Base-by-base conservation (phyloP, 441 rosid species). In the Breynia disticha region DNA sequence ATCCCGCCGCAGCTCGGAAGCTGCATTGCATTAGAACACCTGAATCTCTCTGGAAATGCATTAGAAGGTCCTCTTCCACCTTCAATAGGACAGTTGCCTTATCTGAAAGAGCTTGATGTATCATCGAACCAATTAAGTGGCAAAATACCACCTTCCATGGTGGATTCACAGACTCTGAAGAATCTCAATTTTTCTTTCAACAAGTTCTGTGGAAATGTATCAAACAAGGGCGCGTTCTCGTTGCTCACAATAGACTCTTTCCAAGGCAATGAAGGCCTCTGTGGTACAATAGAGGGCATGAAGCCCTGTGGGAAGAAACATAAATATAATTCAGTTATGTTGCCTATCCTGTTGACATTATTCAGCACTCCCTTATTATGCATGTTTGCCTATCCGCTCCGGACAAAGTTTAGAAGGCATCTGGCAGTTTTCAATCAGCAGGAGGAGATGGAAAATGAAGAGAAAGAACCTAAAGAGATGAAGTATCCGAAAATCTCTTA, bases 371-470 rank as follows among this genome's bases (percentile, higher is more conserved):
- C 54, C 8, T 42, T 62, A 17, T 11, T 68, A 18, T 55, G 68
- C 35, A 10, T 68, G 21, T 41, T 52, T 18, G 43, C 47, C 12
- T 53, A 17, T 41, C 38, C 43, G 41, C 45, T 52, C 7, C 42
- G 59, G 50, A 50, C 50, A 4, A 65, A 19, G n/a, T 48, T 37
- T 60, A 60, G 32, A 28, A 68, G 42, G 28, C 35, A 54, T 13
- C 11, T 46, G 54, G 58, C 37, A 21, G 18, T 63, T 12, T 46
- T 38, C 46, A 11, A 45, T 16, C 39, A 11, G 4, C 11, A 20
- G 19, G 61, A 16, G 1, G 62, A 63, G 54, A 35, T 63, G 55
- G 79, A 73, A 35, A 94, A 80, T 35, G 89, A 78, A 57, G 82
- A 79, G 55, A 66, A 69, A 46, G 72, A 75, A 56, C 52, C 47